Conservation (phyloP, 2,329 filamentous ascomycete genomes). For the Simplicillium aogashimaense region DNA sequence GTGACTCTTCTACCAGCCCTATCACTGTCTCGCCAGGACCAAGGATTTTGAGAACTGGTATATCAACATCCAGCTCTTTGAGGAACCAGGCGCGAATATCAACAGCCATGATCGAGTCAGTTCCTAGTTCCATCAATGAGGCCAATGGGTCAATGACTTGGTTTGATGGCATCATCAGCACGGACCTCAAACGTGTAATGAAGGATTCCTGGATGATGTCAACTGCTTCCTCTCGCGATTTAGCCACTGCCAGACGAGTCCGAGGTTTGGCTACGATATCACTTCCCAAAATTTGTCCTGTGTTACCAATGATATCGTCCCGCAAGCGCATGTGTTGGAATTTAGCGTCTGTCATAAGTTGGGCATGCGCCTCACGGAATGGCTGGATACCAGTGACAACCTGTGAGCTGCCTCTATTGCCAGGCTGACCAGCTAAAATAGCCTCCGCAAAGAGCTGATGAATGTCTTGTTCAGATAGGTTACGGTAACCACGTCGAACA, state of each 20-base stretch:
- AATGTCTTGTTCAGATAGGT: constrained; percentile 18
- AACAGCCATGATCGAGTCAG: constrained; percentile 17
- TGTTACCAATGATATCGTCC: background rate
- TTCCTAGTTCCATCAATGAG: constrained; percentile 11
- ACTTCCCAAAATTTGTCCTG: background rate
- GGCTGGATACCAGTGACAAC: constrained; percentile 4
- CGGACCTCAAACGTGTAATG: constrained; percentile 1
- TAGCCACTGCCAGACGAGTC: background rate
- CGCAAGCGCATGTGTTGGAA: constrained; percentile 1
- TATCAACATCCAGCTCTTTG: constrained; percentile 30
- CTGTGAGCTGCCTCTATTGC: constrained; percentile 1
- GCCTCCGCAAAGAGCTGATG: constrained; percentile 19
- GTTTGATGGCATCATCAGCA: background rate
- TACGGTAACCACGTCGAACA: constrained; percentile 9
- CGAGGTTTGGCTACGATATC: background rate
- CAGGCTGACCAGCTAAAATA: constrained; percentile 12
- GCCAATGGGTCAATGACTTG: background rate
- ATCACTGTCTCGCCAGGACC: constrained; percentile 1
- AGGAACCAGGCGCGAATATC: constrained; percentile 36
- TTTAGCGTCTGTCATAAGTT: background rate
- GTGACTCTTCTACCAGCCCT: background rate
- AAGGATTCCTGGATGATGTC: background rate
- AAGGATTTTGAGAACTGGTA: constrained; percentile 31
- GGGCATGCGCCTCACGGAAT: background rate
- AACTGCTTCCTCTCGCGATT: background rate